phyloP scores from a whole-genome alignment of 176 grass and related monocot species.

The Alloteropsis semialata region DNA sequence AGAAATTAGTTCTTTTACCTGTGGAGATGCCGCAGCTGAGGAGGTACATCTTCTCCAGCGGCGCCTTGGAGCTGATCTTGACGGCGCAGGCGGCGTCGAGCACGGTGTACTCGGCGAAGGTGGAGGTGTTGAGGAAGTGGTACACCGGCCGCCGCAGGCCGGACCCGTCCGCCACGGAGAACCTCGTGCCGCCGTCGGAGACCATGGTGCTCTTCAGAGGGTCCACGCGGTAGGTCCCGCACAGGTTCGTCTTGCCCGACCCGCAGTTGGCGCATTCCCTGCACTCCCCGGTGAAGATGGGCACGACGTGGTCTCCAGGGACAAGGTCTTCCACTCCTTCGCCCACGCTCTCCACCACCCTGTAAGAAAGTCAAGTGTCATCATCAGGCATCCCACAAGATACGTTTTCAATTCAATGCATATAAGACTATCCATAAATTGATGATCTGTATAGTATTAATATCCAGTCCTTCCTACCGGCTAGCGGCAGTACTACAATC shows the following conservation, averaged over 20 bases:
- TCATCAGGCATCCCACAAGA: background rate
- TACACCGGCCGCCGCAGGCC: slow-evolving; percentile 38
- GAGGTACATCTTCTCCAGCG: slow-evolving; percentile 68
- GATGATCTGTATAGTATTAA: too few species aligned
- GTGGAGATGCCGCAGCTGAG: slow-evolving; percentile 85
- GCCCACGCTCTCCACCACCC: slow-evolving; percentile 80
- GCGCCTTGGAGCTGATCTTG: slow-evolving; percentile 46
- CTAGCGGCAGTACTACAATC: too few species aligned
- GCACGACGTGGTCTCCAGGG: slow-evolving; percentile 53
- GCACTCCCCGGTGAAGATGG: slow-evolving; percentile 83
- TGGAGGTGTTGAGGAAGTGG: slow-evolving; percentile 95
- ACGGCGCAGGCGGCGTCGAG: slow-evolving; percentile 69
- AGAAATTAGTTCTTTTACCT: too few species aligned
- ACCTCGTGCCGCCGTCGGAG: slow-evolving; percentile 47
- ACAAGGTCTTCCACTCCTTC: slow-evolving; percentile 60
- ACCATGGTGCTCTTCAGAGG: slow-evolving; percentile 62
- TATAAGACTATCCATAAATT: too few species aligned
- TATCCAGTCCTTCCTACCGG: too few species aligned
- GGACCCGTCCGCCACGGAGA: slow-evolving; percentile 16
- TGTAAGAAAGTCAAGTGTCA: background rate
- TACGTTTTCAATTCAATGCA: too few species aligned
- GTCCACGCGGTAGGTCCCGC: slow-evolving; percentile 42
- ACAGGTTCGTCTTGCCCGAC: slow-evolving; percentile 56
- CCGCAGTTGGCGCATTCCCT: slow-evolving; percentile 42
- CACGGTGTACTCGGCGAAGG: slow-evolving; percentile 87